Evolutionary conservation across 768 basidiomycete genomes (phyloP), one percentile per base, ranked within the genome.

Genomic region (Arthromyces matolae): DNA sequence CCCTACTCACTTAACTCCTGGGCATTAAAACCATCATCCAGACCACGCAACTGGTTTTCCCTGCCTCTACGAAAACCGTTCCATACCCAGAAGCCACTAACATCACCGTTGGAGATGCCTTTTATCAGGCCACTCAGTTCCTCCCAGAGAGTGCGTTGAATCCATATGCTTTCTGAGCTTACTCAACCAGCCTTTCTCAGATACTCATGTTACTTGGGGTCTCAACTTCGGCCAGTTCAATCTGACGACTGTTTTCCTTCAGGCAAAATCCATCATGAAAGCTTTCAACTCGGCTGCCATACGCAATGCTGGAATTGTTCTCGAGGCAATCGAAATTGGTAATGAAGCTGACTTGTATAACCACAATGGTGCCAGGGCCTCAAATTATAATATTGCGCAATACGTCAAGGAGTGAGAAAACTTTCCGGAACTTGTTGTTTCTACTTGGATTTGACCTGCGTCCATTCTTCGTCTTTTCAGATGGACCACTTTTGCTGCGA

Each of bases 21-120:
- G 13, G 3, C 25, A 5, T 22, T 50, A 37, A 44, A 36, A 12
- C 31, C 28, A 19, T 3, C 20, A 7, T 42, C 45, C 18, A 31
- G 32, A 29, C 28, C 14, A 43, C 46, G 20, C 69, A 81, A 56
- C 65, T 67, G 24, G 57, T 62, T 3, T 84, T 84, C 53, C 80
- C 81, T 2, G 65, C 75, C 3, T 59, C 70, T 5, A 77, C 71
- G 18, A 40, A 68, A 9, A 70, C 70, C 4, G 71, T 73, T 1
- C 84, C 85, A 18, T 88, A 83, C 59, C 84, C 84, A 0, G 85
- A 85, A 59, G 84, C 84, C 4, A 74, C 67, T 1, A 73, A 70
- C n/a, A 73, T 85, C 49, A 72, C 71, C 2, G 79, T 83, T 14
- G 80, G 86, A 7, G 65, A 79, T 58, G 70, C 62, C 8, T 86